Evolutionary conservation across 176 grass and related monocot species (phyloP), one percentile per base, ranked within the genome.

Genomic region (Bonia amplexicaulis): DNA sequence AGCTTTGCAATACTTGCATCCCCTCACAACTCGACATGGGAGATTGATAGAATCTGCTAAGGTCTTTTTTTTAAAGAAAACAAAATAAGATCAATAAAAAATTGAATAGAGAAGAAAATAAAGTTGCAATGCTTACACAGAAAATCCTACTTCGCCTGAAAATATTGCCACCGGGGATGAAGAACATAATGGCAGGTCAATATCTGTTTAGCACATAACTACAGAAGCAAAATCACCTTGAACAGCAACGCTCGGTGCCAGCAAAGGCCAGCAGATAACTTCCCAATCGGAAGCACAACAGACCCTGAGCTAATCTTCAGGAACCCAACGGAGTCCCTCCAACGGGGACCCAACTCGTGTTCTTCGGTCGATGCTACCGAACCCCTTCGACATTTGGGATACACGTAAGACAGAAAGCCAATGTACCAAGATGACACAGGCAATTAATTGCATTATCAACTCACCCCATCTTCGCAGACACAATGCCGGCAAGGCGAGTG

Each of bases 401-500:
- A 75, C 45, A 74, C 29, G 22, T 86, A 78, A 88, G 49, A 59
- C 25, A 63, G 35, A 82, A 15, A 66, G 15, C 13, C 29, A 76
- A 59, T 16, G 7, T 31, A 46, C 23, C 17, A 73, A 31, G 26
- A 46, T 65, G 27, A 82, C 23, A 82, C 45, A 51, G 9, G 51
- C 23, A 79, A 35, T 49, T 52, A 52, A 74, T n/a, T 46, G 59
- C 41, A 74, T 31, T 46, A 68, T 45, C 6, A 60, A 81, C 77
- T 91, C 65, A 97, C 92, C 95, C 95, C 95, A 97, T 89, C 67
- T 69, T 87, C n/a, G 73, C 37, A 35, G 90, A 92, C 9, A 97
- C 94, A 51, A 94, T 73, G 20, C 35, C 86, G 33, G 94, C 94
- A 22, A 92, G 88, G 75, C 84, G 76, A 68, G 88, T 68, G 12